phyloP scores from a whole-genome alignment of 2,329 filamentous ascomycete genomes.

The Colletotrichum cordylinicola region DNA sequence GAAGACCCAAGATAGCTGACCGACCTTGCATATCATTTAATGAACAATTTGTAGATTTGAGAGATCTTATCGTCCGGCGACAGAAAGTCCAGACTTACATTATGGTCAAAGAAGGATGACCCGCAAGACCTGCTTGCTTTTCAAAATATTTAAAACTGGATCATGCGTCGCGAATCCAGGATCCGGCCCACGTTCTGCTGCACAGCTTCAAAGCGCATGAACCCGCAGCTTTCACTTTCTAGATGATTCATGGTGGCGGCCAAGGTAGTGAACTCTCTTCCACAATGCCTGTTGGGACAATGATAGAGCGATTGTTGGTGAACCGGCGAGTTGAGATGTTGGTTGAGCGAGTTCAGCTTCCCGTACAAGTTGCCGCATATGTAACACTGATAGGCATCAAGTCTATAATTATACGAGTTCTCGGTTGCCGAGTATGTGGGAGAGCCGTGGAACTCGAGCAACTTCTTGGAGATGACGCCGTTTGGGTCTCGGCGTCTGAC shows the following conservation, averaged over 20 bases:
- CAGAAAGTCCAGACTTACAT: neutral
- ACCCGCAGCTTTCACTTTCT: conserved; percentile 48
- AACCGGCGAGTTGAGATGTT: conserved; percentile 58
- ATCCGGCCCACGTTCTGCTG: conserved; percentile 27
- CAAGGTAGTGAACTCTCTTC: conserved; percentile 41
- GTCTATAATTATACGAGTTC: conserved; percentile 32
- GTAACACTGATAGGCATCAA: conserved; percentile 47
- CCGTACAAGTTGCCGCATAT: conserved; percentile 48
- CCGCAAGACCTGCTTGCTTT: neutral
- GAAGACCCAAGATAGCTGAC: neutral
- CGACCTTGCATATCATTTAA: neutral
- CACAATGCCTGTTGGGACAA: conserved; percentile 41
- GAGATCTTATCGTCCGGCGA: too few relatives aligned
- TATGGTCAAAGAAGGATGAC: neutral
- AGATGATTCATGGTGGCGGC: conserved; percentile 46
- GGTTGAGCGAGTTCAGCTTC: conserved; percentile 41
- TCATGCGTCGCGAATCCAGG: neutral
- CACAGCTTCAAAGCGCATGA: conserved; percentile 40
- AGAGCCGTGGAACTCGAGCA: conserved; percentile 49
- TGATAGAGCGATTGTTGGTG: conserved; percentile 47
- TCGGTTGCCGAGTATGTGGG: conserved; percentile 45
- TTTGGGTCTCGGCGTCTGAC: conserved; percentile 51
- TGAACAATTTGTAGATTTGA: neutral
- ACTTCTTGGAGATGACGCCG: conserved; percentile 56
- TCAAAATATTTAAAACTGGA: conserved; percentile 26